Conservation (phyloP, 306 rosid genomes). For the Prunus salicina region DNA sequence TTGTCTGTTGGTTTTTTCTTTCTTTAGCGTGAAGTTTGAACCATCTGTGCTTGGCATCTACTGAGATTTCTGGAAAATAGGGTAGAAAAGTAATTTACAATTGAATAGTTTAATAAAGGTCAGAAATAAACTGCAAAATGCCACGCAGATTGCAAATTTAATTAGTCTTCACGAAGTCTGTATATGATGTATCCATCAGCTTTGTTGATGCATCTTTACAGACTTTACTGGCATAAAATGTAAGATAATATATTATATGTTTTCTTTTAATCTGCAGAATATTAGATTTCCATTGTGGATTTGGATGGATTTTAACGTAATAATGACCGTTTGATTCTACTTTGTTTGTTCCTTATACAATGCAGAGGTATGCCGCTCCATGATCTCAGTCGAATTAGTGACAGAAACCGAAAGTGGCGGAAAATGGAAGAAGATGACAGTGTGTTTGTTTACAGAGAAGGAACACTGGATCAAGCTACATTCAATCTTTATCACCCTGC, state of each 20-base stretch:
- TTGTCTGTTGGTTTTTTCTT: no score
- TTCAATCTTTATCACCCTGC: conserved; percentile 24
- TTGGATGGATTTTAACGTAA: background rate
- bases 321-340: background rate
- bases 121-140: conserved; percentile 21
- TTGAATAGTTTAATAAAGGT: conserved; percentile 2
- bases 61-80: background rate
- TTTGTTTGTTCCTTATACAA: background rate
- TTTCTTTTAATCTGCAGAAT: background rate
- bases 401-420: conserved; percentile 47
- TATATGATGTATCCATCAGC: background rate
- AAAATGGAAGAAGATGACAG: conserved; percentile 38
- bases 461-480: conserved; percentile 45
- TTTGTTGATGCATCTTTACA: conserved; percentile 17
- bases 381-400: conserved; percentile 25
- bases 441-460: conserved; percentile 50
- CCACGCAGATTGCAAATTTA: background rate
- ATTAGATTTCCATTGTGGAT: background rate
- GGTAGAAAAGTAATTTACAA: background rate
- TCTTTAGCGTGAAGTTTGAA: no score
- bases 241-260: conserved; percentile 4
- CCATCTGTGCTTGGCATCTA: background rate
- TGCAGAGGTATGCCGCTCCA: conserved; percentile 51
- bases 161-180: background rate
- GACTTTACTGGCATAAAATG: background rate